A percentile compares a stretch with the other conserved stretches of the same genome.
Evolutionary conservation across 768 basidiomycete genomes (phyloP).

Genomic region (Rhodotorula kratochvilovae): DNA sequence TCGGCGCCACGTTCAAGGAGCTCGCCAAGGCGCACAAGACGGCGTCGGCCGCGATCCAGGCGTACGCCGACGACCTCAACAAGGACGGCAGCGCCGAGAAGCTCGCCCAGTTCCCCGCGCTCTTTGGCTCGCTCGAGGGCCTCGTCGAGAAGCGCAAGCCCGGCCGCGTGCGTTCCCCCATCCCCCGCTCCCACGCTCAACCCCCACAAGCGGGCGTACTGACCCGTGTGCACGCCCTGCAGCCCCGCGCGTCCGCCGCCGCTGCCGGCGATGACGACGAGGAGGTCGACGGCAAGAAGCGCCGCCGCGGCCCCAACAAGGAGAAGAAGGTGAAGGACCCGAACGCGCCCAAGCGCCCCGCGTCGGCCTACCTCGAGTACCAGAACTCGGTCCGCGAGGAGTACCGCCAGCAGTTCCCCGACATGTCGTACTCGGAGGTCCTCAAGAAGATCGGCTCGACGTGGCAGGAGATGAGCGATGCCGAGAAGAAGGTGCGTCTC

Average conservation of each 20-base stretch:
- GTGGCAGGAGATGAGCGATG: conserved; percentile 66
- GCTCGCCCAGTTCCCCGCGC: conserved; percentile 13
- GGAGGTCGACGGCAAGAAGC: conserved; percentile 49
- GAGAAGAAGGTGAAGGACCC: conserved; percentile 75
- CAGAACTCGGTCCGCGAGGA: conserved; percentile 81
- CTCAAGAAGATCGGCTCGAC: conserved; percentile 64
- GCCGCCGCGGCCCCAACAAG: conserved; percentile 52
- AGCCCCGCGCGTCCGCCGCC: background rate
- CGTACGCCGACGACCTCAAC: conserved; percentile 9
- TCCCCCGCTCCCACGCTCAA: background rate
- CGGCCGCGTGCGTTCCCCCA: conserved; percentile 1
- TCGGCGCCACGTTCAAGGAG: background rate
- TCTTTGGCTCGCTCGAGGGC: conserved; percentile 7
- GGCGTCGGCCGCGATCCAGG: conserved; percentile 8
- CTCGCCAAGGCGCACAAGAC: conserved; percentile 19
- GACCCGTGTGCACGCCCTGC: background rate
- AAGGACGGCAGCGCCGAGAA: background rate
- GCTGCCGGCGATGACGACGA: conserved; percentile 5
- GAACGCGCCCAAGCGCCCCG: conserved; percentile 87
- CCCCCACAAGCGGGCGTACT: too few species aligned
- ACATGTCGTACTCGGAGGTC: conserved; percentile 66
- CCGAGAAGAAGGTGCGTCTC: conserved; percentile 66
- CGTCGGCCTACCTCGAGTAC: conserved; percentile 87
- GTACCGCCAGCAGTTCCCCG: conserved; percentile 63
- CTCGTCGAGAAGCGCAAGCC: background rate